phyloP scores from a whole-genome alignment of 1,284 basidiomycete genomes.

The Neotropicomus parvogracilis region DNA sequence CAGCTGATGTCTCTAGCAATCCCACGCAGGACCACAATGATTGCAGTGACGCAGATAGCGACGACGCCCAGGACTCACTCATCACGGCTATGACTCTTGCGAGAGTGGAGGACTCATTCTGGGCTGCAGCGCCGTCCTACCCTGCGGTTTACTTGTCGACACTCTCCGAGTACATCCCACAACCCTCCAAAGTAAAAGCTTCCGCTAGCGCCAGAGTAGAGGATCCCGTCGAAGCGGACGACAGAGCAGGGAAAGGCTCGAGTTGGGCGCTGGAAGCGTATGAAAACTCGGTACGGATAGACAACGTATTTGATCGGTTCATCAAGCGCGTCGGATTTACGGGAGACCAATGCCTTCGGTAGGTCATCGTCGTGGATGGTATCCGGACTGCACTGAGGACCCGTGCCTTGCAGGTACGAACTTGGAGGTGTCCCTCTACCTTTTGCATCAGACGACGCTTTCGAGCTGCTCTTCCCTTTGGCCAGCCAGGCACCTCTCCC shows the following conservation, averaged over 20 bases:
- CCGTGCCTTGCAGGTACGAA: constrained; percentile 59
- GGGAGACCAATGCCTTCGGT: constrained; percentile 78
- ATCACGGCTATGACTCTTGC: constrained; percentile 57
- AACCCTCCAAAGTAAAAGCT: constrained; percentile 47
- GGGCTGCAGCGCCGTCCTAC: constrained; percentile 61
- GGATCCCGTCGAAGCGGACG: constrained; percentile 39
- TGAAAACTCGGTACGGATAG: constrained; percentile 72
- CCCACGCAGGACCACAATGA: constrained; percentile 21
- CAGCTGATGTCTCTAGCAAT: constrained; percentile 14
- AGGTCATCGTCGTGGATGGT: constrained; percentile 20
- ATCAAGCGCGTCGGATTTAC: constrained; percentile 62
- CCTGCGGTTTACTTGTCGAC: constrained; percentile 72
- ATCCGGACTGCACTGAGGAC: constrained; percentile 1
- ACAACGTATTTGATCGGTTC: constrained; percentile 79
- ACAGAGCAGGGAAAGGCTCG: constrained; percentile 42
- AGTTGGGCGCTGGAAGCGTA: constrained; percentile 69
- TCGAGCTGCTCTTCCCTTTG: constrained; percentile 64
- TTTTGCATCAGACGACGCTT: constrained; percentile 67
- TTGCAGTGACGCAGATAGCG: constrained; percentile 32
- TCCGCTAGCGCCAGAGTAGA: constrained; percentile 38
- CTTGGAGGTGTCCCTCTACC: constrained; percentile 70
- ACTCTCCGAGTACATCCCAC: constrained; percentile 61
- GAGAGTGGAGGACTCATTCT: constrained; percentile 56
- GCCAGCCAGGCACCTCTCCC: constrained; percentile 43
- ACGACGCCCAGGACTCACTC: constrained; percentile 41